phyloP scores from a whole-genome alignment of 1,284 basidiomycete species.

The Leccinum glutinopallens region DNA sequence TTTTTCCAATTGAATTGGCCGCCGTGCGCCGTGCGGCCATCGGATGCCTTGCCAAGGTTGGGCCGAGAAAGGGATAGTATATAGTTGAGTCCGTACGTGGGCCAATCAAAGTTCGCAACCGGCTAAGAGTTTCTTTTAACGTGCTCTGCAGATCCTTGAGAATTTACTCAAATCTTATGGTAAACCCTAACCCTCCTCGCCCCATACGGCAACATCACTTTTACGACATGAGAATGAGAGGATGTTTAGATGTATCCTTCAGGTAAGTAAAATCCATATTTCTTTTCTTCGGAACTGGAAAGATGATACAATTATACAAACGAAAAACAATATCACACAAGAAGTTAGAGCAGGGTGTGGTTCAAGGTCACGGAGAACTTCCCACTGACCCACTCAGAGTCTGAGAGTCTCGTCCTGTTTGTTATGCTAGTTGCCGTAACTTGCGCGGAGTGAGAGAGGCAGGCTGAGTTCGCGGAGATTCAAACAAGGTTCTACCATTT shows the following conservation, averaged over 20 bases:
- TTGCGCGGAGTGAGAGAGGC: conserved; percentile 17
- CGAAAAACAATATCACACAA: neutral
- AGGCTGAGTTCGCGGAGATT: neutral
- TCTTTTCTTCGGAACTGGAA: neutral
- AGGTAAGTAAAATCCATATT: neutral
- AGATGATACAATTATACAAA: neutral
- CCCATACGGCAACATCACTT: neutral
- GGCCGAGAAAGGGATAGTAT: neutral
- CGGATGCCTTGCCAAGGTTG: neutral
- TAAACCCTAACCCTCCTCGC: neutral
- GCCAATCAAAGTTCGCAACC: neutral
- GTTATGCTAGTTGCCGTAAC: conserved; percentile 13
- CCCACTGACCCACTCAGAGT: no score
- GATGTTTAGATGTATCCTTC: neutral
- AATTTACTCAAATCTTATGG: neutral
- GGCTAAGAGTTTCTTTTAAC: neutral
- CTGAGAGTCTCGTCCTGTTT: neutral
- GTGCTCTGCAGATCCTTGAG: neutral
- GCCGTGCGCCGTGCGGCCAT: no score
- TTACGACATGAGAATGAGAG: neutral
- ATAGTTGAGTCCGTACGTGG: neutral
- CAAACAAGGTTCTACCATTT: neutral
- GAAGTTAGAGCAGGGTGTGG: neutral
- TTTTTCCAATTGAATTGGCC: neutral
- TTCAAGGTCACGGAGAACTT: neutral